These are phyloP conservation scores for Metschnikowia sp. DNA, from an alignment of 805 yeast species.

Conservation along the genomic window DNA sequence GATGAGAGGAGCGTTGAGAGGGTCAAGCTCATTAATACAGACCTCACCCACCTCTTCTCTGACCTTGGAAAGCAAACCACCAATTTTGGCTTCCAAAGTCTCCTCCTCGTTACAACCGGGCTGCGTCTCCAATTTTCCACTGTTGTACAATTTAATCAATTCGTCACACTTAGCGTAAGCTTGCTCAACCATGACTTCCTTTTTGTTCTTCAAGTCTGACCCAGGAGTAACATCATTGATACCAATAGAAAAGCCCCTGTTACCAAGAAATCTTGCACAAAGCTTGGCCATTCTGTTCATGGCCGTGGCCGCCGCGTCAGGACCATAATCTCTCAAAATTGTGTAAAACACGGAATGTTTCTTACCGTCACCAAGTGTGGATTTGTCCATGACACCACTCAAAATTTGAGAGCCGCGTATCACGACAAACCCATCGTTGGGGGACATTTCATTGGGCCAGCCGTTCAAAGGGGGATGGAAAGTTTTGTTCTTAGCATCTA, in stretches of 20 bases:
- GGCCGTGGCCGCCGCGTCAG: slow-evolving; percentile 90
- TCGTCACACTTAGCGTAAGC: slow-evolving; percentile 93
- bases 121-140: slow-evolving; percentile 92
- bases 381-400: slow-evolving; percentile 96
- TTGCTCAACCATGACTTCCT: slow-evolving; percentile 83
- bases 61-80: slow-evolving; percentile 92
- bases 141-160: slow-evolving; percentile 69
- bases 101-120: slow-evolving; percentile 99
- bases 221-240: slow-evolving; percentile 97
- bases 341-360: slow-evolving; percentile 95
- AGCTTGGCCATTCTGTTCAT: slow-evolving; percentile 99
- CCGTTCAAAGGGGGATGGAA: slow-evolving; percentile 71
- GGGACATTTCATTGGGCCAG: slow-evolving; percentile 90
- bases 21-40: slow-evolving; percentile 87
- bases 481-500: slow-evolving; percentile 93
- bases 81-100: slow-evolving; percentile 95
- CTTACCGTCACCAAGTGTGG: slow-evolving; percentile 95
- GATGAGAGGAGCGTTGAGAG: slow-evolving; percentile 90
- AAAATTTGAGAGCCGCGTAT: slow-evolving; percentile 86
- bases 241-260: slow-evolving; percentile 96
- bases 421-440: slow-evolving; percentile 91
- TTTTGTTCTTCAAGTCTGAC: slow-evolving; percentile 62
- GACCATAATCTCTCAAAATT: slow-evolving; percentile 93
- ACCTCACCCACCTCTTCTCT: slow-evolving; percentile 99
- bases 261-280: slow-evolving; percentile 92